These are phyloP conservation scores for Flaveria robusta DNA, from an alignment of 129 eudicot genomes.

Conservation along the genomic window DNA sequence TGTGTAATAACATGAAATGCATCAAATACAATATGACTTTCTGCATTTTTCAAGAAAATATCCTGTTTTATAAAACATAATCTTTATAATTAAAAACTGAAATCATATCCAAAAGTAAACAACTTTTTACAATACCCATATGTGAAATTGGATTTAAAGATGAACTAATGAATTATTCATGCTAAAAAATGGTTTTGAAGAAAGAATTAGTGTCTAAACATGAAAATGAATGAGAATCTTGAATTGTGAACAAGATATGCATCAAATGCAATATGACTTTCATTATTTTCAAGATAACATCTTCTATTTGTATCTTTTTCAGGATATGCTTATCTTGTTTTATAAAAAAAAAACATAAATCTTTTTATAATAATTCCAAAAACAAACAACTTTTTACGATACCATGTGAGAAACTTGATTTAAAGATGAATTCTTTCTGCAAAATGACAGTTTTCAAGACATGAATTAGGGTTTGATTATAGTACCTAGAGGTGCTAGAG, in stretches of 20 bases:
- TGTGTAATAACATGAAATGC: too few species aligned
- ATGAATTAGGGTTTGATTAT: background rate
- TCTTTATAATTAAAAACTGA: background rate
- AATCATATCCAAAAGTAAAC: background rate
- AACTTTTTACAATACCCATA: background rate
- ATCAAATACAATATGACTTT: background rate
- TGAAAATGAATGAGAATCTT: slow-evolving; percentile 5
- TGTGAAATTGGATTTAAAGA: background rate
- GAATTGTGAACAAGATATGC: slow-evolving; percentile 7
- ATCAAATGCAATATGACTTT: background rate
- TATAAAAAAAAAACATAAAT: background rate
- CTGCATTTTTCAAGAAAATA: background rate
- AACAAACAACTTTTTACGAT: background rate
- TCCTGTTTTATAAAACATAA: background rate
- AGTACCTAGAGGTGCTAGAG: slow-evolving; percentile 47
- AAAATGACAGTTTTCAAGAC: background rate
- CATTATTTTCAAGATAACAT: background rate
- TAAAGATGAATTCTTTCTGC: background rate
- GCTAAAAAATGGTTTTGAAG: background rate
- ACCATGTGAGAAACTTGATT: slow-evolving; percentile 1
- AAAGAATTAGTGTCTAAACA: background rate
- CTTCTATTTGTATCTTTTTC: background rate
- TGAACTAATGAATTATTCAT: background rate
- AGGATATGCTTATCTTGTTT: background rate
- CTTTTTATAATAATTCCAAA: background rate